Evolutionary conservation across 2,329 filamentous ascomycete species (phyloP), one percentile per base, ranked within the genome.

Genomic region (Tolypocladium inflatum): DNA sequence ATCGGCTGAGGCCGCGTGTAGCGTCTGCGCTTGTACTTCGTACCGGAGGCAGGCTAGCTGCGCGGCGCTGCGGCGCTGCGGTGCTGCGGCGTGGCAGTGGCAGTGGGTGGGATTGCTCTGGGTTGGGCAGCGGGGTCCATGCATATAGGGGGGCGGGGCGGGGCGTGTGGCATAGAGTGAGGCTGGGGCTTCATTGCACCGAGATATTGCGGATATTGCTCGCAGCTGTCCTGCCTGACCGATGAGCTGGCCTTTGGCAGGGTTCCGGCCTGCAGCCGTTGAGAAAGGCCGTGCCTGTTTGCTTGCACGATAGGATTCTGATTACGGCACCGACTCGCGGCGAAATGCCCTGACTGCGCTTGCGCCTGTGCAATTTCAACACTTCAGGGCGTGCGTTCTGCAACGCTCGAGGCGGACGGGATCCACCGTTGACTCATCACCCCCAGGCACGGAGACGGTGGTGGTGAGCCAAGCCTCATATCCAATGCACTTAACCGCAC

Each of bases 1-100:
- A 62, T 62, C 60, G 60, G 60, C 58, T 62, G 58, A 54, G 60
- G 60, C 60, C 58, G 60, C 54, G 60, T 39, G 43, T 48, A 48
- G 38, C 52, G 19, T 33, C 33, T 50, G 26, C 26, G 45, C 45
- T 21, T 48, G 43, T 9, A 21, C 43, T 26, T 26, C 5, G 26
- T 26, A 26, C 3, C 43, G 21, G 23, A 48, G 42, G 42, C 5
- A 6, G 21, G 21, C 26, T 48, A 26, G 26, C 26, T 4, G 42
- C 42, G n/a, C 42, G 43, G 43, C 43, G 23, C 43, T 26, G n/a
- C n/a, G n/a, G n/a, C n/a, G n/a, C n/a, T n/a, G n/a, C n/a, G n/a
- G n/a, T n/a, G 26, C 26, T 48, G 23, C 43, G 43, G 26, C 33
- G 37, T 39, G 51, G 51, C 51, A 53, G 33, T 37, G 48, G 17